Evolutionary conservation across 345 rosid species (phyloP).

Genomic region (Sonneratia caseolaris): DNA sequence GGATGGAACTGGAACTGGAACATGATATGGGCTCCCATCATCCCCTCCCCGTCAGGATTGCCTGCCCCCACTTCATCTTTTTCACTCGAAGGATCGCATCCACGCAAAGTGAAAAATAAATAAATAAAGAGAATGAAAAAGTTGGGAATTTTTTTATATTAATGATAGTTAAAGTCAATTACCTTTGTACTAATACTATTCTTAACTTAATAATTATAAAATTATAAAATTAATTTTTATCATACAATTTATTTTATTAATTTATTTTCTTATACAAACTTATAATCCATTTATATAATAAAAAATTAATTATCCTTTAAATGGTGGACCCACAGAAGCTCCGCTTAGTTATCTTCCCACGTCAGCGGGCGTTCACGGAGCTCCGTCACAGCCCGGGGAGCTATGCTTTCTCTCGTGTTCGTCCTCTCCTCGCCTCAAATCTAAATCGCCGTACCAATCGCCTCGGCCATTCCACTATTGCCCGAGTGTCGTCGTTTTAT

Average conservation of each 20-base stretch:
- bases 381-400: slow-evolving; percentile 7
- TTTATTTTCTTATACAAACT: too few relatives aligned
- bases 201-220: too few relatives aligned
- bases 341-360: neutral
- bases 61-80: neutral
- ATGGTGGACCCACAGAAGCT: neutral
- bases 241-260: too few relatives aligned
- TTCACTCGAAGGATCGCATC: too few relatives aligned
- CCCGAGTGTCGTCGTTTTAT: neutral
- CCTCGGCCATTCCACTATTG: neutral
- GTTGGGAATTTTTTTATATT: too few relatives aligned
- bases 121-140: too few relatives aligned
- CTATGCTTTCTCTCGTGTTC: neutral
- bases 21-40: neutral
- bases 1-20: neutral
- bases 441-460: neutral
- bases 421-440: neutral
- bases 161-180: too few relatives aligned
- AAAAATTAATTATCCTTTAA: too few relatives aligned
- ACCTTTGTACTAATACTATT: too few relatives aligned
- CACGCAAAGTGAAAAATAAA: too few relatives aligned
- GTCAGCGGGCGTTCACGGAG: slow-evolving; percentile 1
- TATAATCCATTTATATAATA: too few relatives aligned
- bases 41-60: neutral
- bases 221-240: too few relatives aligned